Evolutionary conservation across 805 yeast species (phyloP), one percentile per base, ranked within the genome.

Genomic region (Candida montana): DNA sequence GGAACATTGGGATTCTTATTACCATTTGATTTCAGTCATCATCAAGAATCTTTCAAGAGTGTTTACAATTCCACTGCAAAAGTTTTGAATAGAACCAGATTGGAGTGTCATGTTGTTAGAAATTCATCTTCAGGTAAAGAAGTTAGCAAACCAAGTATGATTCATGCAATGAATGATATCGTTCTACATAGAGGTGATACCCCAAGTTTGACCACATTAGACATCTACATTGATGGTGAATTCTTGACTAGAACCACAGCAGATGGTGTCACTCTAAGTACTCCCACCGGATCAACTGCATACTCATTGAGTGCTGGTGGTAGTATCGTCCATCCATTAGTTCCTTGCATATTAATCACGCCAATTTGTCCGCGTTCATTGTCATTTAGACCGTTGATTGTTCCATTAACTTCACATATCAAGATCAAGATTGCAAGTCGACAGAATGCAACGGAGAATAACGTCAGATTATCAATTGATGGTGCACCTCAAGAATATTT

Each of bases 261-360:
- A 1, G 98, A 91, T 62, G 98, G 98, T 30, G 73, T 90, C 8
- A 77, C 81, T 5, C 70, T 88, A 35, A 74, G 93, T 3, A 85
- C 97, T 0, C 98, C 98, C 15, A 90, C 97, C 0, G 98, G 98
- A 0, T 86, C 95, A 9, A 90, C 97, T 0, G 96, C 97, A 0
- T 90, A 90, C 57, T 85, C 95, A 1, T 66, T 90, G 39, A 77
- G 87, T 23, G 78, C 95, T 1, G 97, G 98, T 12, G 98, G 98
- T 2, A 79, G 95, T 12, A 90, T 90, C 45, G 91, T 87, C 2
- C 95, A 90, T 49, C 97, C 98, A 0, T 64, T 80, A 39, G 95
- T 90, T 8, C 83, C 88, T 13, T 82, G 93, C 46, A 81, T 87
- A 10, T 64, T 90, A 35, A 61, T 90, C 26, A 85, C 96, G 0